These are phyloP conservation scores for Picea sitchensis DNA, from an alignment of 75 land plant genomes.

Conservation along the genomic window DNA sequence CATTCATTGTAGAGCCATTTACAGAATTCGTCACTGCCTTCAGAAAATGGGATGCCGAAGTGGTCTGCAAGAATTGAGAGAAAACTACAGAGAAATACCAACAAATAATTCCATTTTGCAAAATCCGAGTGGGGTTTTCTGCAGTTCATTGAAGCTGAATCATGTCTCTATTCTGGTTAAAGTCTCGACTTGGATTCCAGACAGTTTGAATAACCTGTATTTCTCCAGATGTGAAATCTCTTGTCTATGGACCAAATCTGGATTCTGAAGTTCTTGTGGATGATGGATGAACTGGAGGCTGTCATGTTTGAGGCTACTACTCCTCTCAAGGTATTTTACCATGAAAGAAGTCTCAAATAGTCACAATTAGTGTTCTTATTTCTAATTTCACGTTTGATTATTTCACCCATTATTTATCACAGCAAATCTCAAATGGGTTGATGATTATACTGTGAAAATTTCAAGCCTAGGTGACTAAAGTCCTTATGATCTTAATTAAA, in stretches of 20 bases:
- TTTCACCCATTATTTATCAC: no score
- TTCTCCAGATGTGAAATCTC: conserved; percentile 81
- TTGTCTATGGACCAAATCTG: conserved; percentile 92
- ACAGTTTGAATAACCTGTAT: conserved; percentile 79
- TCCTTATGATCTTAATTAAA: no score
- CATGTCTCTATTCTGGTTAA: conserved; percentile 76
- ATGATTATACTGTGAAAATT: no score
- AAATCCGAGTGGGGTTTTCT: conserved; percentile 20
- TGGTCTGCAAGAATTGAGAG: conserved; percentile 57
- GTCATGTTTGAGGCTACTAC: conserved; percentile 60
- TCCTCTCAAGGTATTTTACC: conserved; percentile 59
- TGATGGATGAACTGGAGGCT: conserved; percentile 65
- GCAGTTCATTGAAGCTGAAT: conserved; percentile 39
- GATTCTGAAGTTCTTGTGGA: conserved; percentile 47
- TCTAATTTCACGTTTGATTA: no score
- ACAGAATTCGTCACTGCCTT: conserved; percentile 45
- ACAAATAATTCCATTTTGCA: conserved; percentile 26
- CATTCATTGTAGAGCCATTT: conserved; percentile 29
- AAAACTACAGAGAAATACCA: conserved; percentile 1
- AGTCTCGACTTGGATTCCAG: conserved; percentile 98
- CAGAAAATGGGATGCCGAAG: conserved; percentile 60
- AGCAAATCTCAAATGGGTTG: no score
- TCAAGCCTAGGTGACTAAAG: no score
- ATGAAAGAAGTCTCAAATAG: no score
- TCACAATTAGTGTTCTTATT: no score